Evolutionary conservation across 2,329 filamentous ascomycete species (phyloP), one percentile per base, ranked within the genome.

Genomic region (Pleomassaria siparia): DNA sequence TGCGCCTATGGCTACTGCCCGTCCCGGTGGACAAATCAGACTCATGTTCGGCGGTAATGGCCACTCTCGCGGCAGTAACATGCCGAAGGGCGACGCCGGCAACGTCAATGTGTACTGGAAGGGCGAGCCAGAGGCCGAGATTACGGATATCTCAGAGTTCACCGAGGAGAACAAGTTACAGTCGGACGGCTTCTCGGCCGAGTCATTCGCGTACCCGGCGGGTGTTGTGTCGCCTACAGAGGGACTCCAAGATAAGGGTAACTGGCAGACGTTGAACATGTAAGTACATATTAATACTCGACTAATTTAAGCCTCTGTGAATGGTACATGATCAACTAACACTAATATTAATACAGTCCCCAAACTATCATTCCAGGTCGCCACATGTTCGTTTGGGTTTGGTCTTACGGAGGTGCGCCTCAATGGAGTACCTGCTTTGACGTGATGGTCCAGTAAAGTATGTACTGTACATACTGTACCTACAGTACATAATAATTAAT

Each of bases 311-410:
- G n/a, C n/a, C n/a, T n/a, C n/a, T n/a, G n/a, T n/a, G n/a, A n/a
- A n/a, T n/a, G n/a, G n/a, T n/a, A n/a, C 16, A 16, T 4, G 32
- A 18, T 7, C 11, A 30, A 30, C 7, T 8, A 9, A n/a, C 11
- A 30, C 32, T 35, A 18, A 35, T 35, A 6, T 6, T 18, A 35
- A 18, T 11, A 16, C 16, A 35, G 32, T 20, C 62, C 60, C 0
- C 46, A 55, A 22, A 53, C 53, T 35, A 64, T 63, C 56, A 53
- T 55, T 20, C 41, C 51, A 22, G 62, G 62, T 5, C 46, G 58
- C 10, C 60, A 64, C 48, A 63, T 65, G 58, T 55, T 64, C 44
- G 60, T 59, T n/a, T 63, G 62, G 59, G 55, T 55, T 11, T 64
- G 60, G 60, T 49, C 33, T 18, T 58, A 57, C 43, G 49, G 45